A percentile compares a stretch with the other conserved stretches of the same genome.
Conservation (phyloP, 345 rosid genomes). For the Orychophragmus violaceus region DNA sequence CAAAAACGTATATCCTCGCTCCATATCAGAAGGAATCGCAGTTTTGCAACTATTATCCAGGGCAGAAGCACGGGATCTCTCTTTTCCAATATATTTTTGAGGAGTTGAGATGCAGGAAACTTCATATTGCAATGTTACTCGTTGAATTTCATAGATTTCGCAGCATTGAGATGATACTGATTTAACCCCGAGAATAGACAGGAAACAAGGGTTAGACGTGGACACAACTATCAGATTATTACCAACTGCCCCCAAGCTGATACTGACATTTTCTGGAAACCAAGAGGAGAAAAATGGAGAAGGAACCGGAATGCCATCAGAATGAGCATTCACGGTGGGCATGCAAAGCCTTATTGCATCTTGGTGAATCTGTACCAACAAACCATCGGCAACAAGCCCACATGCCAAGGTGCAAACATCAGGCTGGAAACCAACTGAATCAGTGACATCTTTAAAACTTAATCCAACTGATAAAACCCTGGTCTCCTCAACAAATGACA, state of each 20-base stretch:
- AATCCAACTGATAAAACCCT: slow-evolving; percentile 92
- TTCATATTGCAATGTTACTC: slow-evolving; percentile 66
- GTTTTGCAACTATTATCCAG: slow-evolving; percentile 28
- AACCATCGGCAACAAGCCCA: slow-evolving; percentile 79
- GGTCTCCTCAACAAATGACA: slow-evolving; percentile 96
- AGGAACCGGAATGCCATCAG: slow-evolving; percentile 64
- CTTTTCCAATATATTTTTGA: slow-evolving; percentile 46
- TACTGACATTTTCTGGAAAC: slow-evolving; percentile 62
- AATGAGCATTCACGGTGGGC: slow-evolving; percentile 78
- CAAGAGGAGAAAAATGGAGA: slow-evolving; percentile 78
- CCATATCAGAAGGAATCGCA: slow-evolving; percentile 57
- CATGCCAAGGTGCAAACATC: slow-evolving; percentile 94
- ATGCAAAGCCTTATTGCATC: slow-evolving; percentile 81
- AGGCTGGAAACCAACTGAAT: slow-evolving; percentile 87
- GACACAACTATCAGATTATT: slow-evolving; percentile 65
- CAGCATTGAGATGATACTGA: slow-evolving; percentile 45
- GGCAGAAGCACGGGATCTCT: slow-evolving; percentile 30
- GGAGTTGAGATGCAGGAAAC: slow-evolving; percentile 86
- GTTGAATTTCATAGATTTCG: slow-evolving; percentile 77
- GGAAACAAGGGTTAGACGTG: slow-evolving; percentile 86
- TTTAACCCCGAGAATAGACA: slow-evolving; percentile 72
- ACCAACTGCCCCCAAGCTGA: slow-evolving; percentile 96
- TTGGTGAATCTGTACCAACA: slow-evolving; percentile 83
- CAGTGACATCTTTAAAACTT: slow-evolving; percentile 92
- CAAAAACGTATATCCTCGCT: slow-evolving; percentile 57